Percentiles rank a stretch among this genome's conserved stretches.
Conservation (phyloP, 495 filamentous ascomycete genomes). For the Talaromyces nanjingensis region DNA sequence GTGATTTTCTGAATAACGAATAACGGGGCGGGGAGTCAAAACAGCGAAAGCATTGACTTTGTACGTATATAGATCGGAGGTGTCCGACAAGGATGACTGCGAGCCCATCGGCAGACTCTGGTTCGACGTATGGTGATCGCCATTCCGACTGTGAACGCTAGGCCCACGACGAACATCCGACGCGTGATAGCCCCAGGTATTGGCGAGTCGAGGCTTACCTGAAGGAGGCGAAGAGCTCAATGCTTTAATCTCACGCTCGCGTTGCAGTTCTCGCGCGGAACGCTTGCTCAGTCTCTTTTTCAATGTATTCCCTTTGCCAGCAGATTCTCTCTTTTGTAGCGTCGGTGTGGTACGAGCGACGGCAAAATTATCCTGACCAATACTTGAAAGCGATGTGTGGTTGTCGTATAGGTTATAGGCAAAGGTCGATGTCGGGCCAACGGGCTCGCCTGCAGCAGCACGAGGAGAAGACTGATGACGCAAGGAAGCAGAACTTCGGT, state of each 20-base stretch:
- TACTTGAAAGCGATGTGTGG: constrained; percentile 34
- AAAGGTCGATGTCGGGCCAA: constrained; percentile 29
- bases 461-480: constrained; percentile 13
- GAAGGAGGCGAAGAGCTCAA: constrained; percentile 63
- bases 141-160: constrained; percentile 48
- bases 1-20: constrained; percentile 59
- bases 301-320: constrained; percentile 42
- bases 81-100: constrained; percentile 62
- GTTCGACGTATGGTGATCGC: constrained; percentile 54
- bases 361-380: constrained; percentile 33
- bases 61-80: constrained; percentile 63
- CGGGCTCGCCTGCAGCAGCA: constrained; percentile 12
- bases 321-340: constrained; percentile 47
- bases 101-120: constrained; percentile 69
- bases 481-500: constrained; percentile 11
- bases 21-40: constrained; percentile 70
- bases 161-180: constrained; percentile 58
- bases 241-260: constrained; percentile 81
- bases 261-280: constrained; percentile 60
- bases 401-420: constrained; percentile 39
- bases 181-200: constrained; percentile 33
- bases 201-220: constrained; percentile 52
- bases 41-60: constrained; percentile 67
- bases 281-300: constrained; percentile 73
- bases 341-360: constrained; percentile 53